Conservation (phyloP, 805 yeast genomes). For the Dipodascus albidus region DNA sequence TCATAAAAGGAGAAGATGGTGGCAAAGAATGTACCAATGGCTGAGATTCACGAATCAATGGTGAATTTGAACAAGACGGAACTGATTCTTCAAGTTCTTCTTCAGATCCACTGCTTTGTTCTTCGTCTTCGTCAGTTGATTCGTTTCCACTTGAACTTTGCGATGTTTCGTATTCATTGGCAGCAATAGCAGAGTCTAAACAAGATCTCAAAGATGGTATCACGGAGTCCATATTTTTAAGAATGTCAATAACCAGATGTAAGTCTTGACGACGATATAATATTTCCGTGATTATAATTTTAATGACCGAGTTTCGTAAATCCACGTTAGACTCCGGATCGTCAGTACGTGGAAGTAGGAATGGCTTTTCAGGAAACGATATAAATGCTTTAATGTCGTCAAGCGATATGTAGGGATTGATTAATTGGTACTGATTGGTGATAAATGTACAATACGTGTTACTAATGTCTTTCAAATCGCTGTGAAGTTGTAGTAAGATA, state of each 20-base stretch:
- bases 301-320: not conserved
- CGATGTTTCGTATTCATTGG: not conserved
- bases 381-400: not conserved
- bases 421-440: not conserved
- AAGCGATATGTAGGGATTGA: not conserved
- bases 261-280: not conserved
- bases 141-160: not conserved
- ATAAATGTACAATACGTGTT: not conserved
- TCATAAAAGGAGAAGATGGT: not conserved
- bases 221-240: not conserved
- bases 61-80: not conserved
- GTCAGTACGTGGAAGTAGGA: not conserved
- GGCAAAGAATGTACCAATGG: too few species aligned
- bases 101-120: not conserved
- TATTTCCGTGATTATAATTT: not conserved
- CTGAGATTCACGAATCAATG: too few species aligned
- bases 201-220: not conserved
- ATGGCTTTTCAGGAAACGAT: not conserved
- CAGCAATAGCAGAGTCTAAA: not conserved
- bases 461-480: not conserved
- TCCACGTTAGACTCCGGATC: not conserved
- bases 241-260: not conserved
- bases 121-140: not conserved
- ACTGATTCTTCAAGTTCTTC: not conserved
- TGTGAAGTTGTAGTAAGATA: not conserved